These are phyloP conservation scores for Neurospora sp. DNA, from an alignment of 495 filamentous ascomycete species.

Conservation along the genomic window DNA sequence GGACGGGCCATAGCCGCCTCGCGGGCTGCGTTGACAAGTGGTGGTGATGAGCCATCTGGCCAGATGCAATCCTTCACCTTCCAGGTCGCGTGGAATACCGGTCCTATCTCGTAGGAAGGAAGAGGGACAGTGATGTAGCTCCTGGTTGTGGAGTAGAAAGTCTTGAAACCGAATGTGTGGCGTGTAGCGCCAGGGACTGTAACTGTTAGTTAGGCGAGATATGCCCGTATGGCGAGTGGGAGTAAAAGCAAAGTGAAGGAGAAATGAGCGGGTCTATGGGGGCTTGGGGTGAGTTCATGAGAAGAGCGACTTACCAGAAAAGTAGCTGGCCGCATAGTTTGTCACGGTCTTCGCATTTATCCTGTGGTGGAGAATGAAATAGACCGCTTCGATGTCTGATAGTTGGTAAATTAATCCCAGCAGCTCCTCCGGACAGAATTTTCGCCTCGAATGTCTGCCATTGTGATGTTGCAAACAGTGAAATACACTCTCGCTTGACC, in stretches of 20 bases:
- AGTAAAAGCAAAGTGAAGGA: background rate
- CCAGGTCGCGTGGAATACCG: background rate
- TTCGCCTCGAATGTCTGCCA: background rate
- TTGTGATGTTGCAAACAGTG: background rate
- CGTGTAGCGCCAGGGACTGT: background rate
- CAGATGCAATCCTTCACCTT: background rate
- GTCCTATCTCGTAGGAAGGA: background rate
- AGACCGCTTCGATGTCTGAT: constrained; percentile 12
- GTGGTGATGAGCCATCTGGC: background rate
- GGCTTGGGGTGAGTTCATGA: no score
- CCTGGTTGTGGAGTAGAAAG: background rate
- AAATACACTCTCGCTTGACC: background rate
- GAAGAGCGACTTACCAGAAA: background rate
- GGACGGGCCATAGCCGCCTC: background rate
- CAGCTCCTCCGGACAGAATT: constrained; percentile 8
- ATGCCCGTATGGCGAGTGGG: no score
- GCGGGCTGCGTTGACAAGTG: background rate
- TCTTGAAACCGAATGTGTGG: background rate
- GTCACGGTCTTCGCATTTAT: background rate
- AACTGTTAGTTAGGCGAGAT: background rate
- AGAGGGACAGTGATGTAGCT: background rate
- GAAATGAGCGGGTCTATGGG: no score
- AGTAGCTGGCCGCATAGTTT: background rate
- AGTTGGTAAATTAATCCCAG: constrained; percentile 13
- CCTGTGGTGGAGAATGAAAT: constrained; percentile 5